Evolutionary conservation across 2,329 filamentous ascomycete species (phyloP).

Genomic region (Claviceps sp.): DNA sequence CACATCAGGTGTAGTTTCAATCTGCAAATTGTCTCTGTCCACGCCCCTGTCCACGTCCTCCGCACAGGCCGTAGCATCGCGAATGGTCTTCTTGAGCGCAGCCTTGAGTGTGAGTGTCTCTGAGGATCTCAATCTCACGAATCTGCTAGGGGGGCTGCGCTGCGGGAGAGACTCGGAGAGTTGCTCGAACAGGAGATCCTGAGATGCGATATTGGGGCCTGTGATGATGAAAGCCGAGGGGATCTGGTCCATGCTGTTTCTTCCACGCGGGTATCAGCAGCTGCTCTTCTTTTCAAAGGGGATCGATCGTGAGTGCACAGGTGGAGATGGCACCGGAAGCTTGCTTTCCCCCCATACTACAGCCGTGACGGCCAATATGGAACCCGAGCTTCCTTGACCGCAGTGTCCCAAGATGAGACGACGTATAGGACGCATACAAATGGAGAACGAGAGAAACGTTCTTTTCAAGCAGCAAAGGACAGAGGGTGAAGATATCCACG

Average conservation of each 20-base stretch:
- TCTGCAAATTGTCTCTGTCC: constrained; percentile 31
- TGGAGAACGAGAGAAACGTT: too few species aligned
- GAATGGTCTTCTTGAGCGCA: constrained; percentile 59
- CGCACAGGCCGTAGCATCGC: constrained; percentile 39
- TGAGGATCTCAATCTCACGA: constrained; percentile 54
- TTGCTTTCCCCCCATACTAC: too few species aligned
- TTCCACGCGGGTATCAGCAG: neutral
- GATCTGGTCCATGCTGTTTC: constrained; percentile 32
- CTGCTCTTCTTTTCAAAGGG: too few species aligned
- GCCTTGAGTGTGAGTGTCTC: constrained; percentile 65
- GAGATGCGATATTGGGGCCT: constrained; percentile 65
- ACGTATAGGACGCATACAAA: too few species aligned
- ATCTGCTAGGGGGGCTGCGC: constrained; percentile 33
- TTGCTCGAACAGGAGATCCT: constrained; percentile 60
- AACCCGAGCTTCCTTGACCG: too few species aligned
- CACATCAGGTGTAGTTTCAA: constrained; percentile 34
- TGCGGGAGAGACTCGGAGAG: constrained; percentile 43
- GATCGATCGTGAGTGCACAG: too few species aligned
- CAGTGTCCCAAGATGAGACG: neutral
- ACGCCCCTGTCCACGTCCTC: constrained; percentile 39
- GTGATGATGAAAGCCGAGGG: constrained; percentile 62
- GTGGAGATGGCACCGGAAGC: too few species aligned
- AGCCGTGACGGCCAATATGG: neutral
- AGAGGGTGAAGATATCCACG: neutral
- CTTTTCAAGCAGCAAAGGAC: neutral